Percentiles rank a stretch among this genome's conserved stretches.
Evolutionary conservation across 2,329 filamentous ascomycete genomes (phyloP).

Genomic region (Aschersonia sp.): DNA sequence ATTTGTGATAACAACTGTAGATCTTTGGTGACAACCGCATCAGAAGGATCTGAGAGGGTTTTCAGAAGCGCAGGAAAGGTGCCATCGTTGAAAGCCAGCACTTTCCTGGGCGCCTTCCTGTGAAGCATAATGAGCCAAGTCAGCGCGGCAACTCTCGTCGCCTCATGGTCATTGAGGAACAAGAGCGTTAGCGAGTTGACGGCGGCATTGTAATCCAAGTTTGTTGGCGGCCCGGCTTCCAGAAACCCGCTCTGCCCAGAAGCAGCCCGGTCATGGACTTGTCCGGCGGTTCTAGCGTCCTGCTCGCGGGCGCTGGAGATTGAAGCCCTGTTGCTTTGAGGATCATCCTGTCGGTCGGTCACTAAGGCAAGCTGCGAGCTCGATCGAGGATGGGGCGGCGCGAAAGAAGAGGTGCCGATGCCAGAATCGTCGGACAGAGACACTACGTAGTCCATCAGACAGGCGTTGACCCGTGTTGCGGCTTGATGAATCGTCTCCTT

Average conservation of each 20-base stretch:
- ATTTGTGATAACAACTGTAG: slow-evolving; percentile 90
- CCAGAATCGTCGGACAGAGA: slow-evolving; percentile 62
- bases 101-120: slow-evolving; percentile 82
- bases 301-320: slow-evolving; percentile 38
- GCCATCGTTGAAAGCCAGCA: slow-evolving; percentile 90
- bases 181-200: slow-evolving; percentile 86
- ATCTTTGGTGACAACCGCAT: slow-evolving; percentile 91
- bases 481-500: slow-evolving; percentile 81
- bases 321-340: slow-evolving; percentile 34
- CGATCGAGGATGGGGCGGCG: slow-evolving; percentile 14
- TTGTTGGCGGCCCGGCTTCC: slow-evolving; percentile 35
- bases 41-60: slow-evolving; percentile 87
- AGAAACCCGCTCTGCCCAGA: slow-evolving; percentile 28
- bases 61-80: slow-evolving; percentile 94
- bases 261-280: slow-evolving; percentile 30
- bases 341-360: slow-evolving; percentile 29
- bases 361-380: slow-evolving; percentile 27
- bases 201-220: slow-evolving; percentile 91
- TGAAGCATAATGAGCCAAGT: slow-evolving; percentile 98
- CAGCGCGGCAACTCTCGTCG: slow-evolving; percentile 81
- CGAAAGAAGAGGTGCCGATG: slow-evolving; percentile 10
- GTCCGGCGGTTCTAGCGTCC: slow-evolving; percentile 36
- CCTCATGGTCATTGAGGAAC: slow-evolving; percentile 94
- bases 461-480: slow-evolving; percentile 77
- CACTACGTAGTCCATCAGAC: slow-evolving; percentile 87